phyloP scores from a whole-genome alignment of 2,329 filamentous ascomycete species.

The Chalaropsis ovoidea region DNA sequence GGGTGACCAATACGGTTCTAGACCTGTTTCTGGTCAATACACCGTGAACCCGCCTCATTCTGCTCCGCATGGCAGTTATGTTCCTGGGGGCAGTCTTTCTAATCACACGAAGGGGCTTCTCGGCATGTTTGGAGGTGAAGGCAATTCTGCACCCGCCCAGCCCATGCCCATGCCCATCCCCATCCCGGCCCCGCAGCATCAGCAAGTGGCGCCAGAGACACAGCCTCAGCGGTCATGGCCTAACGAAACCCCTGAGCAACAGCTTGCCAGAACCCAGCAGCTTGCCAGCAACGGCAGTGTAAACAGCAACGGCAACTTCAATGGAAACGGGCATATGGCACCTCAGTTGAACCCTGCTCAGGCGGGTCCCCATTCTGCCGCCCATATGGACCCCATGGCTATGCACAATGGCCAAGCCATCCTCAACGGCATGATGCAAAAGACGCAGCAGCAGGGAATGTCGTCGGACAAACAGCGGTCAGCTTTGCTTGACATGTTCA shows the following conservation, averaged over 20 bases:
- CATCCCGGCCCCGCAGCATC: slow-evolving; percentile 5
- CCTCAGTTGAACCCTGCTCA: not conserved
- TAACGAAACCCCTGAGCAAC: slow-evolving; percentile 20
- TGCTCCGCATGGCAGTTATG: slow-evolving; percentile 1
- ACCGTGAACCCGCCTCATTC: slow-evolving; percentile 13
- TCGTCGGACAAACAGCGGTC: slow-evolving; percentile 36
- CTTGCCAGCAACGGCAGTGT: not conserved
- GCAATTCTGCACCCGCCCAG: slow-evolving; percentile 23
- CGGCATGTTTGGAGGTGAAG: slow-evolving; percentile 34
- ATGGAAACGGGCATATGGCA: not conserved
- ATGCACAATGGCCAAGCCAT: slow-evolving; percentile 24
- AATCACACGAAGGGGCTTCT: slow-evolving; percentile 34
- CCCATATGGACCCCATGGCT: slow-evolving; percentile 22
- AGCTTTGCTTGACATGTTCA: slow-evolving; percentile 46
- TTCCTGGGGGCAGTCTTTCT: slow-evolving; percentile 28
- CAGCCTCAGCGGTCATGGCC: slow-evolving; percentile 19
- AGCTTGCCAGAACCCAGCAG: slow-evolving; percentile 18
- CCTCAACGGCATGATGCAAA: slow-evolving; percentile 23
- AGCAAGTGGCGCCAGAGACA: slow-evolving; percentile 7
- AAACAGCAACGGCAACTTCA: not conserved
- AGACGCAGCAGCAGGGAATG: slow-evolving; percentile 22
- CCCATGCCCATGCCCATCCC: slow-evolving; percentile 17
- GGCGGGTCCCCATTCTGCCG: not conserved
- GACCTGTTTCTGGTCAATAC: slow-evolving; percentile 23
- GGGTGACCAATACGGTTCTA: slow-evolving; percentile 14